Conservation (phyloP, 2,329 filamentous ascomycete species). For the Penicillium oxalicum region DNA sequence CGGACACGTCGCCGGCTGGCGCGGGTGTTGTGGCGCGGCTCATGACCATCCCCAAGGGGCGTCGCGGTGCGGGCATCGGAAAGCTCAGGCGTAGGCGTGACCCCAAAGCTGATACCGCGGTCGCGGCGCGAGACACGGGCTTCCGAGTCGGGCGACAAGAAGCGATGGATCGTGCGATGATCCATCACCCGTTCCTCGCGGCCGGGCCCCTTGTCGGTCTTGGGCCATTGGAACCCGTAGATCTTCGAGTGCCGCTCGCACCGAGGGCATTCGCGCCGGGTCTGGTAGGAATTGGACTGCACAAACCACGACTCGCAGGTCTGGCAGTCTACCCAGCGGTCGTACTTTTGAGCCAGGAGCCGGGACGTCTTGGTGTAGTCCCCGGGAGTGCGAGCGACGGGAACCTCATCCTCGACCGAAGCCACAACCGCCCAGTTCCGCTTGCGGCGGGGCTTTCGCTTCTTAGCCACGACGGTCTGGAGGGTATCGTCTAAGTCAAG, state of each 20-base stretch:
- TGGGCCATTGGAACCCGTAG: slow-evolving; percentile 93
- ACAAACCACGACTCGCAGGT: slow-evolving; percentile 79
- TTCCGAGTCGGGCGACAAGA: slow-evolving; percentile 68
- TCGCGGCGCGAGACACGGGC: slow-evolving; percentile 32
- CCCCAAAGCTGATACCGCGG: slow-evolving; percentile 32
- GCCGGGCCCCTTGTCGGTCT: slow-evolving; percentile 82
- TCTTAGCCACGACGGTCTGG: slow-evolving; percentile 15
- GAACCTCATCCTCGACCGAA: slow-evolving; percentile 35
- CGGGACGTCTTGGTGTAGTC: slow-evolving; percentile 78
- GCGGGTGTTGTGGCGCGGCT: slow-evolving; percentile 32
- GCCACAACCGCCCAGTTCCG: slow-evolving; percentile 27
- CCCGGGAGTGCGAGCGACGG: slow-evolving; percentile 53
- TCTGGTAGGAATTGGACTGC: slow-evolving; percentile 81
- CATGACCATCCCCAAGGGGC: slow-evolving; percentile 31
- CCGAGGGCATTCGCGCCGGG: slow-evolving; percentile 76
- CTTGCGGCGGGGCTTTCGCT: slow-evolving; percentile 21
- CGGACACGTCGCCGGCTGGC: slow-evolving; percentile 29
- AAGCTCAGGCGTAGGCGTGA: slow-evolving; percentile 34
- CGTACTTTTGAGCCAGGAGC: slow-evolving; percentile 68
- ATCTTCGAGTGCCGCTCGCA: slow-evolving; percentile 94
- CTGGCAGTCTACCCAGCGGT: slow-evolving; percentile 82
- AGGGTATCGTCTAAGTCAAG: slow-evolving; percentile 25
- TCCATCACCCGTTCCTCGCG: slow-evolving; percentile 66
- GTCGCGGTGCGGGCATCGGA: slow-evolving; percentile 36
- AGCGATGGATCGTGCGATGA: slow-evolving; percentile 81